Base-by-base conservation (phyloP, 768 basidiomycete genomes). In the Sarcodon sp. region DNA sequence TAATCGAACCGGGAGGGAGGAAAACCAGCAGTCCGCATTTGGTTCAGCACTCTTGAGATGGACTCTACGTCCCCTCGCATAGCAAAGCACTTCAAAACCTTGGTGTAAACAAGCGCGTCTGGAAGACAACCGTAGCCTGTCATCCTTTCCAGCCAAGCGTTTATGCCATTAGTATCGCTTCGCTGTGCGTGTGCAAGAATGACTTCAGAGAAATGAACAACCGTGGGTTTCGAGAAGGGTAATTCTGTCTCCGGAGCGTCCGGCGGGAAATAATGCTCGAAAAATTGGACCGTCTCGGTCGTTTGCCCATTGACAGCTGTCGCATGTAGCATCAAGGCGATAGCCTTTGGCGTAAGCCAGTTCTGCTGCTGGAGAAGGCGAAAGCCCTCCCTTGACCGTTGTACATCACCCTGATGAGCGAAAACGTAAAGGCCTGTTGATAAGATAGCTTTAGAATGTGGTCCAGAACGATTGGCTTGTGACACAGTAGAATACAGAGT, bases 31-130 rank as follows among this genome's bases (percentile, higher is more conserved):
- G 59, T 54, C 43, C 72, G 71, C 85, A 93, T 86, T 59, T 80
- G 72, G 34, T 73, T 60, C 49, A 87, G 65, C 6, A 80, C 59
- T 7, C 60, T 53, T 12, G 68, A 60, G 44, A 82, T 69, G 12
- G 73, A 64, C 10, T 69, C 63, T n/a, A 80, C 52, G 50, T 84
- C 79, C 12, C 75, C 77, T 10, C 67, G 66, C 35, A 62, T 59
- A 9, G 77, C 72, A 53, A 83, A 76, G 46, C 69, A 66, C 47
- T 75, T 65, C 35, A 91, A 65, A 49, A 89, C 67, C 51, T 73
- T 72, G 51, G 72, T 78, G 58, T 72, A 87, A 34, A 81, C 63
- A 49, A 75, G 63, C 35, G 64, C 57, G 57, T 83, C 75, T 2
- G 85, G 82, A 15, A 58, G 55, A 48, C 75, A 54, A 10, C 76